A percentile compares a stretch with the other conserved stretches of the same genome.
Evolutionary conservation across 2,329 filamentous ascomycete species (phyloP).

Genomic region (Hypomyces perniciosus): DNA sequence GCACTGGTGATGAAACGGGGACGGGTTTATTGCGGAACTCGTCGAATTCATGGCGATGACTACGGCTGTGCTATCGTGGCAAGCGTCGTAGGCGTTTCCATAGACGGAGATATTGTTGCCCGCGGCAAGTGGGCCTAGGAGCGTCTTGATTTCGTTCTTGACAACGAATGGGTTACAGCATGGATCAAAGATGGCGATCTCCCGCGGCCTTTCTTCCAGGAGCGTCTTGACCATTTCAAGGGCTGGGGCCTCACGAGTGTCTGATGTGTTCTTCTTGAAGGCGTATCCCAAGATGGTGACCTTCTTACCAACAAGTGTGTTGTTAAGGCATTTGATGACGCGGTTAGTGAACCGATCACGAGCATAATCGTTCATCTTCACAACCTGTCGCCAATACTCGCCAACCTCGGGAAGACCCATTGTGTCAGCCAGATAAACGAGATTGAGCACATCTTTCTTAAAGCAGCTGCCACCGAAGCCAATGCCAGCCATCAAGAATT

Average conservation of each 20-base stretch:
- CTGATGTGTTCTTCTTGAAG: conserved; percentile 74
- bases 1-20: conserved; percentile 24
- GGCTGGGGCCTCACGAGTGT: conserved; percentile 66
- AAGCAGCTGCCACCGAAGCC: conserved; percentile 80
- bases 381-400: conserved; percentile 68
- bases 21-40: conserved; percentile 44
- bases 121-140: conserved; percentile 35
- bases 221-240: conserved; percentile 62
- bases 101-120: conserved; percentile 40
- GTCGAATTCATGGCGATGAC: conserved; percentile 51
- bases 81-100: conserved; percentile 44
- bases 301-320: conserved; percentile 64
- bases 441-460: conserved; percentile 70
- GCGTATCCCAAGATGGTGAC: conserved; percentile 68
- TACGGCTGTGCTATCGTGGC: conserved; percentile 42
- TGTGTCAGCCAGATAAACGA: conserved; percentile 67
- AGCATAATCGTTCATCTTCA: conserved; percentile 72
- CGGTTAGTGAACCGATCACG: conserved; percentile 61
- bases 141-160: conserved; percentile 42
- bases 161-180: conserved; percentile 48
- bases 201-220: conserved; percentile 55
- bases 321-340: conserved; percentile 61
- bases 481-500: conserved; percentile 68
- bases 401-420: conserved; percentile 65
- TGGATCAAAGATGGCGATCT: conserved; percentile 65